A percentile compares a stretch with the other conserved stretches of the same genome.
phyloP scores from a whole-genome alignment of 2,329 filamentous ascomycete species.

The Fusarium decemcellulare region DNA sequence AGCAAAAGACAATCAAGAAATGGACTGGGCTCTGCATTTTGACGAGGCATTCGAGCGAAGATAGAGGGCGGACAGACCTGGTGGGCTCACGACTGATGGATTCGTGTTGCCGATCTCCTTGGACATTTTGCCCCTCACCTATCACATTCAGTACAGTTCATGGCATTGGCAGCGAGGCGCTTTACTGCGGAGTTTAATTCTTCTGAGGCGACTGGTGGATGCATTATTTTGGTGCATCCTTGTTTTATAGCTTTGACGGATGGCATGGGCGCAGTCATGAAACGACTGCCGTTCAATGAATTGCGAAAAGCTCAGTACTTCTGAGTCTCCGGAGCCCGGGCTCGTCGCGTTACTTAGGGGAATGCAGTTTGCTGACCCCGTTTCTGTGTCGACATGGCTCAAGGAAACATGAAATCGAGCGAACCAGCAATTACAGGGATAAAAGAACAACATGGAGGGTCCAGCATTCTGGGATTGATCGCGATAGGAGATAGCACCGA shows the following conservation, averaged over 20 bases:
- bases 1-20: conserved; percentile 96
- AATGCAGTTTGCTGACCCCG: neutral
- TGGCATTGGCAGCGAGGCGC: conserved; percentile 54
- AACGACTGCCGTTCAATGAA: conserved; percentile 10
- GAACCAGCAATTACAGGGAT: conserved; percentile 6
- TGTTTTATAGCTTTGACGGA: conserved; percentile 38
- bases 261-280: conserved; percentile 11
- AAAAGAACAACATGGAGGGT: neutral
- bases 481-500: conserved; percentile 5
- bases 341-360: neutral
- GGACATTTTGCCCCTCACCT: conserved; percentile 40
- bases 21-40: conserved; percentile 92
- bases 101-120: conserved; percentile 30
- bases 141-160: conserved; percentile 45
- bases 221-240: conserved; percentile 46
- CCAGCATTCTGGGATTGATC: neutral
- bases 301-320: conserved; percentile 15
- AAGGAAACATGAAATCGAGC: neutral
- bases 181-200: conserved; percentile 49
- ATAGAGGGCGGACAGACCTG: conserved; percentile 27
- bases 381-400: conserved; percentile 7
- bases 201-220: conserved; percentile 37
- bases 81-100: conserved; percentile 20
- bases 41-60: conserved; percentile 35
- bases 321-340: conserved; percentile 14